These are phyloP conservation scores for Phytophthora rubi DNA, from an alignment of 352 stramenopile species.

Conservation along the genomic window DNA sequence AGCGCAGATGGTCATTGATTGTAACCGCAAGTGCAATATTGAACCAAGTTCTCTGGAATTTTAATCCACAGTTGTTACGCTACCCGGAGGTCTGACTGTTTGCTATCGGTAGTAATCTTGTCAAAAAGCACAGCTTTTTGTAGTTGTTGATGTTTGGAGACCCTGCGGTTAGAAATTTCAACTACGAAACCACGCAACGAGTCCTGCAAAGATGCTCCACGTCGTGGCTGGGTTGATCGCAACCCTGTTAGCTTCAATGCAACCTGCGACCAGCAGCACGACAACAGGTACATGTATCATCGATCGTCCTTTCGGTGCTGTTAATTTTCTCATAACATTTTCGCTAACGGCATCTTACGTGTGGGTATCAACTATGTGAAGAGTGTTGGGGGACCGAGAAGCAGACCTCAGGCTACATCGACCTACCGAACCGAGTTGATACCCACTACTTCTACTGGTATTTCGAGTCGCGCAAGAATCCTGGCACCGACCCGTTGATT, in stretches of 20 bases:
- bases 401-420: conserved; percentile 61
- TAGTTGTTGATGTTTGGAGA: neutral
- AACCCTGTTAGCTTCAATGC: neutral
- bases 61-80: too few species aligned
- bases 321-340: neutral
- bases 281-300: neutral
- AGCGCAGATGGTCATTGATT: too few species aligned
- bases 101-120: too few species aligned
- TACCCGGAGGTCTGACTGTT: too few species aligned
- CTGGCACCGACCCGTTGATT: conserved; percentile 54
- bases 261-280: neutral
- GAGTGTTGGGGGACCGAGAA: conserved; percentile 12
- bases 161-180: neutral
- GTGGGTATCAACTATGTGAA: neutral
- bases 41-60: neutral
- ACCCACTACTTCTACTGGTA: conserved; percentile 81
- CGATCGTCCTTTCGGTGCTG: neutral
- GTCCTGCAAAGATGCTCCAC: neutral
- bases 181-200: neutral
- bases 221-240: neutral
- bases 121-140: too few species aligned
- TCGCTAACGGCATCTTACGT: neutral
- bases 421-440: conserved; percentile 55
- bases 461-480: conserved; percentile 48
- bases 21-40: neutral